Conservation (phyloP, 352 stramenopile species). For the Globisporangium mamillatum region DNA sequence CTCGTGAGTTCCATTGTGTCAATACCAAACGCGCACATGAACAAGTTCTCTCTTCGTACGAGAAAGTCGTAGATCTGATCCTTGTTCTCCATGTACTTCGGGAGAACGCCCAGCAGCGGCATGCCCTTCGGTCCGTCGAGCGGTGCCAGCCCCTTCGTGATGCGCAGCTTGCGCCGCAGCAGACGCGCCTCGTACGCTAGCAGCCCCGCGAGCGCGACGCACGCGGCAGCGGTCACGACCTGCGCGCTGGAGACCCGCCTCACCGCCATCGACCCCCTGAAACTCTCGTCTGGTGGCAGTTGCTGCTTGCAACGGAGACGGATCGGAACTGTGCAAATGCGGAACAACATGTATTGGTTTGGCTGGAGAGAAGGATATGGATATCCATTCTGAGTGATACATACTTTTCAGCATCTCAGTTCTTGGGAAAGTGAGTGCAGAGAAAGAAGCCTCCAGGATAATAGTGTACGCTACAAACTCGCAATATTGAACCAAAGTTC, state of each 20-base stretch:
- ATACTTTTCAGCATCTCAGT: no score
- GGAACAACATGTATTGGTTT: no score
- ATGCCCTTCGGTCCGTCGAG: conserved; percentile 36
- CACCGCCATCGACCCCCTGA: background rate
- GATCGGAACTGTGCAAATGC: no score
- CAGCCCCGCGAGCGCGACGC: conserved; percentile 1
- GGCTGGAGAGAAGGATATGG: no score
- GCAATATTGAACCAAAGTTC: no score
- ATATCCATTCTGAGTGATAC: no score
- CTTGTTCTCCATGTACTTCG: conserved; percentile 43
- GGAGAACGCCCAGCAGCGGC: conserved; percentile 49
- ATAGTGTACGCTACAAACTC: no score
- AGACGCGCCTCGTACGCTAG: background rate
- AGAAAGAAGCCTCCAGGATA: no score
- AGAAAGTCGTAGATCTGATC: conserved; percentile 56
- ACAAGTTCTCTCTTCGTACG: conserved; percentile 6
- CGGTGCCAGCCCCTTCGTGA: conserved; percentile 39
- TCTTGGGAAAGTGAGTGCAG: no score
- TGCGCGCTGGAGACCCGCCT: background rate
- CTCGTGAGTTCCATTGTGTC: background rate
- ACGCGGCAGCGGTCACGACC: background rate
- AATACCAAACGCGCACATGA: background rate
- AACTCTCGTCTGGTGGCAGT: background rate
- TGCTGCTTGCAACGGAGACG: no score
- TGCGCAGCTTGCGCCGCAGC: conserved; percentile 44